phyloP scores from a whole-genome alignment of 495 filamentous ascomycete species.

The Clohesyomyces aquaticus region DNA sequence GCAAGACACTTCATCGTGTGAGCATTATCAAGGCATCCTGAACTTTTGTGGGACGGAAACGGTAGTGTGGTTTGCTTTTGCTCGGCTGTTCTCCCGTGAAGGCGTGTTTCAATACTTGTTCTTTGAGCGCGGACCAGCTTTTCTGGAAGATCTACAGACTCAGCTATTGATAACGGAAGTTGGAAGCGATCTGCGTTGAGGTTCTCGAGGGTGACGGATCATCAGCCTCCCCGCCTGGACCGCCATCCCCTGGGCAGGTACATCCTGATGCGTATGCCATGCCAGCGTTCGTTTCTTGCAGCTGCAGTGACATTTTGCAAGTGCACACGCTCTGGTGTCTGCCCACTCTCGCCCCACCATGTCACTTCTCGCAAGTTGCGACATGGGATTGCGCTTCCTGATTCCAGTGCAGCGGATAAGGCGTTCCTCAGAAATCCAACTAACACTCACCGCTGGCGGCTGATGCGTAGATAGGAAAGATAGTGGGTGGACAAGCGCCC shows the following conservation, averaged over 20 bases:
- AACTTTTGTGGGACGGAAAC: too few species aligned
- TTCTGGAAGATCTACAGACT: background rate
- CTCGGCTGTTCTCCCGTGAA: too few species aligned
- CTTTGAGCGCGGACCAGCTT: background rate
- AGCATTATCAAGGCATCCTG: too few species aligned
- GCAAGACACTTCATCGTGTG: too few species aligned
- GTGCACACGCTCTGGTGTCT: background rate
- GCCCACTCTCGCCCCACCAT: background rate
- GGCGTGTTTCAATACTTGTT: slow-evolving; percentile 1
- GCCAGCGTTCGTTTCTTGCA: background rate
- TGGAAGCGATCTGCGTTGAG: slow-evolving; percentile 23
- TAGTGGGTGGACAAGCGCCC: background rate
- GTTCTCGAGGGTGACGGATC: background rate
- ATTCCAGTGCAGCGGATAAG: too few species aligned
- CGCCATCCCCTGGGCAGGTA: too few species aligned
- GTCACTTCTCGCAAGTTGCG: background rate
- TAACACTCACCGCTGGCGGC: too few species aligned
- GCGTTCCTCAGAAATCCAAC: too few species aligned
- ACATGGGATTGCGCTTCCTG: too few species aligned
- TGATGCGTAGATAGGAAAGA: background rate
- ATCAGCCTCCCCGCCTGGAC: too few species aligned
- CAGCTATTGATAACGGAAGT: slow-evolving; percentile 33
- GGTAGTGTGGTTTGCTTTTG: too few species aligned
- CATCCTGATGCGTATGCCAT: too few species aligned
- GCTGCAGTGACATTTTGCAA: background rate